Base-by-base conservation (phyloP, 495 filamentous ascomycete genomes). In the Aspergillus indologenus region DNA sequence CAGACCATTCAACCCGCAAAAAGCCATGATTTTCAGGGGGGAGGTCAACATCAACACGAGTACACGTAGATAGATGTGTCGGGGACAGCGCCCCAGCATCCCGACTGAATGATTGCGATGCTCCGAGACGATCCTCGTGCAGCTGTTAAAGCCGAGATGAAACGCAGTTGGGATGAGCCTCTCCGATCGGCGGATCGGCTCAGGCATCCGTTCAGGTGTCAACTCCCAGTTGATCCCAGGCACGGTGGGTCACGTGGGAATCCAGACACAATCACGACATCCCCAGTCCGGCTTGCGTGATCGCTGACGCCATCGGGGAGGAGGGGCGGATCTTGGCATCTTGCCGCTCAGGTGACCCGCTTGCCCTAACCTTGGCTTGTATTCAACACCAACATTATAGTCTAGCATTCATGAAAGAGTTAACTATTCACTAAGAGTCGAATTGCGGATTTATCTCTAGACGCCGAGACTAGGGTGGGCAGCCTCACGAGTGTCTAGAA, bases 11-110 rank as follows among this genome's bases (percentile, higher is more conserved):
- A 45, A 43, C 22, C 56, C 56, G 2, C n/a, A 44, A 50, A 40
- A 56, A 59, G 50, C 34, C 55, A 61, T 57, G 64, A 66, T 66
- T 59, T 61, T 66, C 64, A 66, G 64, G 64, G 64, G 64, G 12
- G 42, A 12, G 19, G 44, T 51, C 45, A 11, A 26, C 47, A 5
- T 18, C 18, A 7, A 29, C 26, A 29, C 9, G 26, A 29, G 26
- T 29, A 29, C 9, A 29, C 26, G 26, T 29, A 29, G 26, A 29
- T 29, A 29, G 47, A 15, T 24, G 26, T 50, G 47, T 50, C 47
- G 24, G 26, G 7, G 18, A 46, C 15, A 21, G 9, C 3, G 14
- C 45, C 45, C 9, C 45, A n/a, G 9, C 14, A 45, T 45, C 3
- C 43, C 4, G 18, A 45, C 26, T 29, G 9, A 29, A 29, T 9